Percentiles rank a stretch among this genome's conserved stretches.
These are phyloP conservation scores for Leptomonas pyrrhocoris DNA, from an alignment of 208 protist genomes.

Conservation along the genomic window DNA sequence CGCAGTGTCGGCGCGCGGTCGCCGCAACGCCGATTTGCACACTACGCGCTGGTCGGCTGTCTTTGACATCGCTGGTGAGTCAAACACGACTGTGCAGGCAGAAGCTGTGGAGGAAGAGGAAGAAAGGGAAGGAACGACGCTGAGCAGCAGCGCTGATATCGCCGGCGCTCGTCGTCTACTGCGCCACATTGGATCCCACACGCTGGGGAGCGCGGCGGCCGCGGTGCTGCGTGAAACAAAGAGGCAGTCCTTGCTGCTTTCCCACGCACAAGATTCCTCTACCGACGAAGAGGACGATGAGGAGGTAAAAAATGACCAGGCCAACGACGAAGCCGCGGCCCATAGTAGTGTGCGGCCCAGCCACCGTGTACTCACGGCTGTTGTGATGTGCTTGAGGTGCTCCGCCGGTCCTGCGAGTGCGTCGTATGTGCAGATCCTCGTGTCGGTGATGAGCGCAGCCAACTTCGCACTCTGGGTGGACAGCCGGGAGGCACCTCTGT, in stretches of 20 bases:
- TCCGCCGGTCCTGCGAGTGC: slow-evolving; percentile 9
- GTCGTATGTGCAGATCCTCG: slow-evolving; percentile 57
- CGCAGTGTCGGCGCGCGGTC: background rate
- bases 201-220: slow-evolving; percentile 38
- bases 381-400: slow-evolving; percentile 35
- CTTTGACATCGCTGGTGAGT: background rate
- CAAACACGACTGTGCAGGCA: background rate
- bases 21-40: slow-evolving; percentile 10
- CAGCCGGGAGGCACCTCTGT: slow-evolving; percentile 27
- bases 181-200: slow-evolving; percentile 35
- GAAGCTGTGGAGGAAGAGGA: background rate
- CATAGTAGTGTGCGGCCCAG: slow-evolving; percentile 36
- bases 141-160: slow-evolving; percentile 29
- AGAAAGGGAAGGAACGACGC: slow-evolving; percentile 20
- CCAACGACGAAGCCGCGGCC: background rate
- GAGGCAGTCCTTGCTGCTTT: slow-evolving; percentile 22
- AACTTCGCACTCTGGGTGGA: slow-evolving; percentile 66
- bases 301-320: background rate
- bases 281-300: slow-evolving; percentile 23
- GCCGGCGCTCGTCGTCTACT: slow-evolving; percentile 39
- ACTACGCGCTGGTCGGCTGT: slow-evolving; percentile 26
- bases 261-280: slow-evolving; percentile 2
- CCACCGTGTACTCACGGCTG: slow-evolving; percentile 61
- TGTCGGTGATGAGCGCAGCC: slow-evolving; percentile 37
- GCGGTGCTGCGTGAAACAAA: slow-evolving; percentile 54